Conservation (phyloP, 768 basidiomycete genomes). For the Lactarius sp. region DNA sequence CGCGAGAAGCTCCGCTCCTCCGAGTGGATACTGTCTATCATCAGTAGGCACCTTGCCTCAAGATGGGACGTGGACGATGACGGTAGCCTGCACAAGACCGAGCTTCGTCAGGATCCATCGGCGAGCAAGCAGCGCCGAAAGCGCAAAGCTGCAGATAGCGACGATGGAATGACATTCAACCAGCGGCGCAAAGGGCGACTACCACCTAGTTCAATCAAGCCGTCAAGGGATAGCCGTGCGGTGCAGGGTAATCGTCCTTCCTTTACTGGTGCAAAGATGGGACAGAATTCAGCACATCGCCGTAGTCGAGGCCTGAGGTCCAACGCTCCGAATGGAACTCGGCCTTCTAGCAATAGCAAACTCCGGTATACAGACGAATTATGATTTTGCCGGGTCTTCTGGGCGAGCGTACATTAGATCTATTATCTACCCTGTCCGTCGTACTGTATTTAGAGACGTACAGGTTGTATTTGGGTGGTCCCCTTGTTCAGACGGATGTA, state of each 20-base stretch:
- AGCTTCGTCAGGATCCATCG: background rate
- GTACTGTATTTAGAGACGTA: no score
- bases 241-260: no score
- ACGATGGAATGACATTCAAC: background rate
- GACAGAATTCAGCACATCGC: background rate
- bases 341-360: background rate
- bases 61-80: conserved; percentile 9
- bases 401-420: background rate
- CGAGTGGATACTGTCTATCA: background rate
- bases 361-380: background rate
- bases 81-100: background rate
- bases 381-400: background rate
- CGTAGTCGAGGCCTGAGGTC: no score
- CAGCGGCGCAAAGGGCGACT: background rate
- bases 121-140: background rate
- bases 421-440: background rate
- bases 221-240: background rate
- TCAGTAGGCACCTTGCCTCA: background rate
- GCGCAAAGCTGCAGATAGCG: background rate
- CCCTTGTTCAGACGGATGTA: no score
- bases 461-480: no score
- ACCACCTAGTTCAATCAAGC: background rate
- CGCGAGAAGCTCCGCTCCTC: background rate
- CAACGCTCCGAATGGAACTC: background rate
- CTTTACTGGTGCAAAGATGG: no score